phyloP scores from a whole-genome alignment of 225 moss, liverwort and hornwort species.

The Rhytidiadelphus loreus region DNA sequence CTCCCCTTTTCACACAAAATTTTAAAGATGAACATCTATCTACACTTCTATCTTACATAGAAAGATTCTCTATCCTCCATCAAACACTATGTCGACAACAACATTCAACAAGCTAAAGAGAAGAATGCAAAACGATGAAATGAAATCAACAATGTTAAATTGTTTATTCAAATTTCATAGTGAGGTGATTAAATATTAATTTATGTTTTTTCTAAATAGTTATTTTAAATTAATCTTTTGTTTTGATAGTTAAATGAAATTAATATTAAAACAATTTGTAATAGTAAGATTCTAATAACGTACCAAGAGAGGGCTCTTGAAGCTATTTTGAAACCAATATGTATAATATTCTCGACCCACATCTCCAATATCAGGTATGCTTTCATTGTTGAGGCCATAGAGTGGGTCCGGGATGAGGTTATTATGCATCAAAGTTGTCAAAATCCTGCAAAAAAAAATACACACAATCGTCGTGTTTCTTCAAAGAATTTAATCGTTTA shows the following conservation, averaged over 20 bases:
- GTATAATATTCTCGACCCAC: conserved; percentile 70
- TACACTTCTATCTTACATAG: rapidly evolving
- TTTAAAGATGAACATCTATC: neutral
- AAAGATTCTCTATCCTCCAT: neutral
- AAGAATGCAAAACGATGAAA: neutral
- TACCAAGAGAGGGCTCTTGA: conserved; percentile 30
- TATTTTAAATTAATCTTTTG: neutral
- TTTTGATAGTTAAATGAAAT: neutral
- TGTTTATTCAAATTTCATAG: too few relatives aligned
- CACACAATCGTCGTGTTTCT: neutral
- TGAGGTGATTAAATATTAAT: neutral
- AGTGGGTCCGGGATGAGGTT: conserved; percentile 58
- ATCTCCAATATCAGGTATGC: conserved; percentile 60
- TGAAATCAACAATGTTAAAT: rapidly evolving
- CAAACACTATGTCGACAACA: rapidly evolving
- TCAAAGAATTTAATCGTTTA: neutral
- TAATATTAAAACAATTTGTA: neutral
- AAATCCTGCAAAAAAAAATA: conserved; percentile 10
- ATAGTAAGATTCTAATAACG: neutral
- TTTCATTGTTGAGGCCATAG: conserved; percentile 76
- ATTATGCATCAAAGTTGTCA: conserved; percentile 58
- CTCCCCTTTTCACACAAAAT: neutral
- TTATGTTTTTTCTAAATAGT: rapidly evolving
- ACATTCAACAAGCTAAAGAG: rapidly evolving
- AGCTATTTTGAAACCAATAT: conserved; percentile 75